Evolutionary conservation across 345 rosid genomes (phyloP).

Genomic region (Hirschfeldia incana): DNA sequence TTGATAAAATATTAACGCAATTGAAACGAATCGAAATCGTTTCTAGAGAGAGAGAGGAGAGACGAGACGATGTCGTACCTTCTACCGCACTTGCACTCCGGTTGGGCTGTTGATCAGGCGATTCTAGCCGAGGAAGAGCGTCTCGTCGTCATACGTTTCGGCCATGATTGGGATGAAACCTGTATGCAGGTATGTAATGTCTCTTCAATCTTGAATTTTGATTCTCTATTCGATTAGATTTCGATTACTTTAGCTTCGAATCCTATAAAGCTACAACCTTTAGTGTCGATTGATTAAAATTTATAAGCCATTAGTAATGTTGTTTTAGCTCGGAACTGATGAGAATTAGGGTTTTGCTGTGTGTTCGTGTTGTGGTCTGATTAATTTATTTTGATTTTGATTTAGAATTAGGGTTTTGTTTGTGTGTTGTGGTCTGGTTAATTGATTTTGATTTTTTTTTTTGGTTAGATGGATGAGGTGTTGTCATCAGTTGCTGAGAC

Average conservation of each 20-base stretch:
- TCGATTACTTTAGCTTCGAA: neutral
- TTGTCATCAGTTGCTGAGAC: conserved; percentile 88
- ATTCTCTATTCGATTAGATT: neutral
- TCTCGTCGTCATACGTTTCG: conserved; percentile 85
- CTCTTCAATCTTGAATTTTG: neutral
- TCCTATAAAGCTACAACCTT: neutral
- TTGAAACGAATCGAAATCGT: conserved; percentile 9
- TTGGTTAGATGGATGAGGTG: conserved; percentile 87
- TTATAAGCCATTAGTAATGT: neutral
- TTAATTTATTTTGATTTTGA: neutral
- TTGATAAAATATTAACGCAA: neutral
- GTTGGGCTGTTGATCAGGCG: conserved; percentile 96
- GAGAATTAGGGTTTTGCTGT: conserved; percentile 1
- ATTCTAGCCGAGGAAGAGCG: conserved; percentile 94
- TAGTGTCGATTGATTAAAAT: neutral
- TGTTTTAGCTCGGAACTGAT: neutral
- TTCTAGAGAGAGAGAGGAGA: neutral
- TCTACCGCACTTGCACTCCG: conserved; percentile 89
- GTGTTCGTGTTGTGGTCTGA: neutral
- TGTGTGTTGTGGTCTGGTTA: neutral
- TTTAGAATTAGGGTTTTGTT: neutral
- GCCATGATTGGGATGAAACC: conserved; percentile 96
- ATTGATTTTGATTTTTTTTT: neutral
- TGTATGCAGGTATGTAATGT: conserved; percentile 74
- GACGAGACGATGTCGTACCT: conserved; percentile 63